These are phyloP conservation scores for Heliosperma pusillum DNA, from an alignment of 148 eudicot genomes.

Conservation along the genomic window DNA sequence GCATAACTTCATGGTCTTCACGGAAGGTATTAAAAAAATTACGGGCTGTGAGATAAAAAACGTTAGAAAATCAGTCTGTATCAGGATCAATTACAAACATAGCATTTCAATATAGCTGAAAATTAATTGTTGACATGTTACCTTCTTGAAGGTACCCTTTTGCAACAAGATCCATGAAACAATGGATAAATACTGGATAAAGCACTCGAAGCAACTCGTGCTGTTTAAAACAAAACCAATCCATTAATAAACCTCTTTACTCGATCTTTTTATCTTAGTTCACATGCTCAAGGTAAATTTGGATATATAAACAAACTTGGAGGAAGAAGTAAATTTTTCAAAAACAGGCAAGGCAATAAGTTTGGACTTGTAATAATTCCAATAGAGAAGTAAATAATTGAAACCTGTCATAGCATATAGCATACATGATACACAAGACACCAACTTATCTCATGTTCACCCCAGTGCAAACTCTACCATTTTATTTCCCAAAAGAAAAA, in stretches of 20 bases:
- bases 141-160: slow-evolving; percentile 94
- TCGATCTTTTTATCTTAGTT: not conserved
- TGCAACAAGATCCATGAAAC: slow-evolving; percentile 98
- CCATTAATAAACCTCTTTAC: not conserved
- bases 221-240: slow-evolving; percentile 37
- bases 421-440: no score
- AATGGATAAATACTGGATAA: slow-evolving; percentile 91
- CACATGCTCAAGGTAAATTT: not conserved
- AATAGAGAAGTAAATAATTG: not conserved
- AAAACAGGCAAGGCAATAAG: not conserved
- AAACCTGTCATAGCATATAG: not conserved
- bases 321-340: slow-evolving; percentile 1
- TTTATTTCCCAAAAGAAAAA: not conserved
- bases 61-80: not conserved
- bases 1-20: slow-evolving; percentile 91
- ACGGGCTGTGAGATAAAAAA: slow-evolving; percentile 47
- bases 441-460: not conserved
- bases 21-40: slow-evolving; percentile 77
- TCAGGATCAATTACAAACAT: not conserved
- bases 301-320: not conserved
- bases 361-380: not conserved
- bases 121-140: slow-evolving; percentile 22
- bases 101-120: not conserved
- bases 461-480: not conserved
- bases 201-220: slow-evolving; percentile 93